A percentile compares a stretch with the other conserved stretches of the same genome.
Evolutionary conservation across 108 stramenopile genomes (phyloP).

Genomic region (Aurantiochytrium sp.): DNA sequence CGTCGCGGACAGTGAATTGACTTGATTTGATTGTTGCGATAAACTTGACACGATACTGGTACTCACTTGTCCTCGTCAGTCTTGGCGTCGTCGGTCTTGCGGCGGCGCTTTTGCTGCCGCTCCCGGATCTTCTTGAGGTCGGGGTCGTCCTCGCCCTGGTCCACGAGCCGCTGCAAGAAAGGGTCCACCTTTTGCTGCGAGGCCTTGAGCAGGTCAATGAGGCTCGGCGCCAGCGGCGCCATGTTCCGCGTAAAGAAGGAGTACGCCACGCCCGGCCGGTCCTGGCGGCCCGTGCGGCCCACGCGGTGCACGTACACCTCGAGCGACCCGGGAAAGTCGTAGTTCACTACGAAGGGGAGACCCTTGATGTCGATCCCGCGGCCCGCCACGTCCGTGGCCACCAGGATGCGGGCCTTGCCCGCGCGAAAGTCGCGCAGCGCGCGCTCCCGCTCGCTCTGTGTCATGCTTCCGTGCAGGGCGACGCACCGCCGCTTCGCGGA

Average conservation of each 20-base stretch:
- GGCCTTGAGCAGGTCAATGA: background rate
- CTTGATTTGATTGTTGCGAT: background rate
- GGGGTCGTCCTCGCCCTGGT: background rate
- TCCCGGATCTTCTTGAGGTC: background rate
- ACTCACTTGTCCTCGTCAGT: background rate
- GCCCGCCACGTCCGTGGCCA: constrained; percentile 33
- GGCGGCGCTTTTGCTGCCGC: background rate
- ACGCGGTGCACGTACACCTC: constrained; percentile 35
- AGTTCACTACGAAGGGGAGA: constrained; percentile 10
- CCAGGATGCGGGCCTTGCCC: constrained; percentile 22
- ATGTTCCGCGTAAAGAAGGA: constrained; percentile 24
- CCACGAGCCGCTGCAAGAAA: background rate
- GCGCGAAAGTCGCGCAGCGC: constrained; percentile 58
- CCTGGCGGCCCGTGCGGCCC: constrained; percentile 32
- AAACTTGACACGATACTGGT: background rate
- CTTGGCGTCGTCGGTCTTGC: background rate
- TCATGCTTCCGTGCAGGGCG: constrained; percentile 80
- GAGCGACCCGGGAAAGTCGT: background rate
- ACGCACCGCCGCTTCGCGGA: background rate
- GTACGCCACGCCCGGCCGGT: background rate
- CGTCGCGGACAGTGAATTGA: background rate
- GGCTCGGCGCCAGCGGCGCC: background rate
- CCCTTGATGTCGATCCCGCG: constrained; percentile 33
- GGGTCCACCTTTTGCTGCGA: constrained; percentile 6
- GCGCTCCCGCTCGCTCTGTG: constrained; percentile 71